Conservation (phyloP, 2,329 filamentous ascomycete species). For the Nothophoma quercina region DNA sequence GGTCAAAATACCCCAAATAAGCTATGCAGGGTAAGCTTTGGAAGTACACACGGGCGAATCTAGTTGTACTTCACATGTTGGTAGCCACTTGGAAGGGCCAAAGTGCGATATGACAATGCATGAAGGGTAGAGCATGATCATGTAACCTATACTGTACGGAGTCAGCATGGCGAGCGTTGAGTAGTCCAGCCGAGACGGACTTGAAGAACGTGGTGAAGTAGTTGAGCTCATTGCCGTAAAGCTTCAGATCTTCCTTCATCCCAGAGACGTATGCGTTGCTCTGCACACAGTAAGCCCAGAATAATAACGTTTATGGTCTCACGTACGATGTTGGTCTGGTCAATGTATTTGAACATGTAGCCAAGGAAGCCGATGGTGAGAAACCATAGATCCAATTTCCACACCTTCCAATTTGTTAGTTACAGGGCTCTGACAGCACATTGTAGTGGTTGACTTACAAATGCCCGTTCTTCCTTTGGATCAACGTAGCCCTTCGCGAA, state of each 20-base stretch:
- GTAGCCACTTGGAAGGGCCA: neutral
- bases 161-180: neutral
- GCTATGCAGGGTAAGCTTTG: neutral
- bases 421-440: neutral
- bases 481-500: neutral
- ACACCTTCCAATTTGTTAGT: slow-evolving; percentile 2
- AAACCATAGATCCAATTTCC: slow-evolving; percentile 18
- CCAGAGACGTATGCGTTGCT: slow-evolving; percentile 19
- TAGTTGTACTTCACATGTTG: slow-evolving; percentile 1
- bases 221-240: slow-evolving; percentile 20
- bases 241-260: slow-evolving; percentile 16
- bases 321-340: slow-evolving; percentile 23
- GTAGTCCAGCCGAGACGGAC: slow-evolving; percentile 49
- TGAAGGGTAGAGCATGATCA: slow-evolving; percentile 2
- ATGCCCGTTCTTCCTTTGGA: neutral
- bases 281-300: slow-evolving; percentile 2
- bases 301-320: neutral
- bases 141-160: neutral
- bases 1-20: slow-evolving; percentile 3
- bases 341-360: slow-evolving; percentile 27
- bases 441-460: neutral
- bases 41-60: too few species aligned
- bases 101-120: slow-evolving; percentile 12
- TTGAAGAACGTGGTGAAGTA: slow-evolving; percentile 11
- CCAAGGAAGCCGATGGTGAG: slow-evolving; percentile 19